Base-by-base conservation (phyloP, 768 basidiomycete genomes). In the Dacryopinax primogenitus region DNA sequence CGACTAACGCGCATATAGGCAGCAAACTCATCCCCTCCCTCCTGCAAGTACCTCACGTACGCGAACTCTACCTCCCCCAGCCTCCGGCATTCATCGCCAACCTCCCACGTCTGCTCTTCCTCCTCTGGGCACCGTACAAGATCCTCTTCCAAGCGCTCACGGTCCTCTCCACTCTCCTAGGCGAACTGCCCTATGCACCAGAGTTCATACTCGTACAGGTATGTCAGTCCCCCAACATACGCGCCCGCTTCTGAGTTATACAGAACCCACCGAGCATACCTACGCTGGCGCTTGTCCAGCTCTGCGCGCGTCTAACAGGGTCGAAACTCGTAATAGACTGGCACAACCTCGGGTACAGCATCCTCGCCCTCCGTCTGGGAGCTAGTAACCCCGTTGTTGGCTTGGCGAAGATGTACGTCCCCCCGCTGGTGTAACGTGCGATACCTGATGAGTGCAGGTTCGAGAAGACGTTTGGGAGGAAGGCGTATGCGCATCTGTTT, bases 201-300 rank as follows among this genome's bases (percentile, higher is more conserved):
- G 86, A 90, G 72, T 91, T 85, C 71, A 84, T 98, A 65, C 75
- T 98, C 66, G 90, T 97, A 1, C 96, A 97, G 80, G 94, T 92
- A 66, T 26, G 83, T 75, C 36, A n/a, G 28, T 41, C 30, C 61
- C 33, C 47, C 44, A 35, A 11, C n/a, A 13, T 39, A 37, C 36
- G 28, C 23, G 47, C 26, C 62, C 32, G 62, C 47, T 28, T 21
- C 12, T 26, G 45, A 21, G n/a, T 64, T 37, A 33, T 41, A 65
- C 41, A 99, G 92, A 99, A 98, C 72, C 96, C 96, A 30, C 96
- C 96, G 9, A 90, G 89, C 66, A 93, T 99, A 36, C 96, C 96
- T 0, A 94, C 94, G 0, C 82, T 99, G 18, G 86, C 86, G 1
- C 77, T 98, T 21, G 91, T 90, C 1, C 88, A 89, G 80, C 74